Percentiles rank a stretch among this genome's conserved stretches.
Evolutionary conservation across 2,329 filamentous ascomycete genomes (phyloP).

Genomic region (Trichophaea hybrida): DNA sequence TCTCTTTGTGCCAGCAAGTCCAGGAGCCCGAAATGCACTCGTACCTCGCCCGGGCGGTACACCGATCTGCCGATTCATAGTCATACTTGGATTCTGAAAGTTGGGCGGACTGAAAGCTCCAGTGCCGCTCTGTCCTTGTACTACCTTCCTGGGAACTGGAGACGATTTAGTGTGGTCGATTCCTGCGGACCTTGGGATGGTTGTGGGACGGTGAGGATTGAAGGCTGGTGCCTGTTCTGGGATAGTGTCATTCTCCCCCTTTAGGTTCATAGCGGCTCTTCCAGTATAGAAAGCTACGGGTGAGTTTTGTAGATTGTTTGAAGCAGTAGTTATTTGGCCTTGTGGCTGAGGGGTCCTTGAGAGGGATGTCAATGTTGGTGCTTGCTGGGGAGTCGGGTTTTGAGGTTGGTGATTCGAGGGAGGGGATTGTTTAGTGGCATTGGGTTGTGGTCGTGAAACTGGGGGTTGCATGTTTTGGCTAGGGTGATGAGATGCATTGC

Average conservation of each 20-base stretch:
- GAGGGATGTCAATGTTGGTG: neutral
- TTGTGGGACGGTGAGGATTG: conserved; percentile 25
- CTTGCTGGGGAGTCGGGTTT: neutral
- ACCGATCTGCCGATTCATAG: conserved; percentile 17
- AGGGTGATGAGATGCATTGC: neutral
- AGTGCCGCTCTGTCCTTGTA: conserved; percentile 15
- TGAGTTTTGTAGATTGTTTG: conserved; percentile 17
- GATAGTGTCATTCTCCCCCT: conserved; percentile 16
- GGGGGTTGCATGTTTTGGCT: neutral
- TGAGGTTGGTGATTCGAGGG: conserved; percentile 10
- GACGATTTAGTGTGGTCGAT: conserved; percentile 27
- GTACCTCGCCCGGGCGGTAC: conserved; percentile 15
- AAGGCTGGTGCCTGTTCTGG: conserved; percentile 21
- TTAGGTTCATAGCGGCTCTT: conserved; percentile 20
- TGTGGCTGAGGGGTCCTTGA: conserved; percentile 10
- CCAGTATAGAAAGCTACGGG: conserved; percentile 25
- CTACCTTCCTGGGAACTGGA: conserved; percentile 24
- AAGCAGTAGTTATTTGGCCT: conserved; percentile 15
- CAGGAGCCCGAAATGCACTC: neutral
- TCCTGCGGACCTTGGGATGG: conserved; percentile 26
- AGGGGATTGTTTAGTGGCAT: neutral
- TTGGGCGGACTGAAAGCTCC: conserved; percentile 10
- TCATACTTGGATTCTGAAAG: conserved; percentile 24
- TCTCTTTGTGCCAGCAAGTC: neutral
- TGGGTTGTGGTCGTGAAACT: neutral